Percentiles rank a stretch among this genome's conserved stretches.
These are phyloP conservation scores for Debaryomyces prosopidis DNA, from an alignment of 805 yeast species.

Conservation along the genomic window DNA sequence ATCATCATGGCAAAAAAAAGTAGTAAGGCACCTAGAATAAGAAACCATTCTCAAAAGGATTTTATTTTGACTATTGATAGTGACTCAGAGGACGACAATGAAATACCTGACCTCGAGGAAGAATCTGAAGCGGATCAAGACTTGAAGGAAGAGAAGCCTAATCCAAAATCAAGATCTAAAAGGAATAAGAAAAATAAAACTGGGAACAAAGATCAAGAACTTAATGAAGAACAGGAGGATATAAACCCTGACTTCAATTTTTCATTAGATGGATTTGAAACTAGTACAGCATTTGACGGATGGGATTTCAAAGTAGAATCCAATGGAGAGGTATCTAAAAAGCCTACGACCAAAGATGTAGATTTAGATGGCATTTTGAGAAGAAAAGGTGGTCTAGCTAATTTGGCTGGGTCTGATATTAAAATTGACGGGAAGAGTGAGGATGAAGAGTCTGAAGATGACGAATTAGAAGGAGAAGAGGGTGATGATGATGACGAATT, in stretches of 20 bases:
- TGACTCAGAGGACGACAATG: conserved; percentile 56
- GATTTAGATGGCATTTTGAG: conserved; percentile 86
- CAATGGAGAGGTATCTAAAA: conserved; percentile 16
- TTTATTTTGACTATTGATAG: conserved; percentile 78
- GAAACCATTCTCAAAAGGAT: conserved; percentile 34
- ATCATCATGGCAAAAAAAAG: conserved; percentile 3
- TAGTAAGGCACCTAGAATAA: not conserved
- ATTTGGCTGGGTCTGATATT: conserved; percentile 48
- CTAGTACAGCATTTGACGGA: conserved; percentile 56
- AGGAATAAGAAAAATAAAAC: conserved; percentile 16
- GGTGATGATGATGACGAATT: conserved; percentile 25
- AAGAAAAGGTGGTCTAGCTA: conserved; percentile 75
- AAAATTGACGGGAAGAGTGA: conserved; percentile 18
- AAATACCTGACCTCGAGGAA: conserved; percentile 19
- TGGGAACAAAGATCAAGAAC: conserved; percentile 21
- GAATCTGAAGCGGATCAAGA: conserved; percentile 36
- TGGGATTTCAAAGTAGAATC: conserved; percentile 76
- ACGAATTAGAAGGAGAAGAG: conserved; percentile 21
- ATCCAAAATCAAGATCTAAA: conserved; percentile 14
- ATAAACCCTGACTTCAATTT: conserved; percentile 76
- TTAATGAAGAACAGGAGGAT: conserved; percentile 45
- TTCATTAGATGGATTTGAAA: conserved; percentile 59
- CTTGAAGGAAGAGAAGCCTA: conserved; percentile 43
- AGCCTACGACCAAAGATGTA: conserved; percentile 52
- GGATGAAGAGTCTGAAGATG: conserved; percentile 19